These are phyloP conservation scores for Yamadazyma triangularis DNA, from an alignment of 1,139 yeast species.

Conservation along the genomic window DNA sequence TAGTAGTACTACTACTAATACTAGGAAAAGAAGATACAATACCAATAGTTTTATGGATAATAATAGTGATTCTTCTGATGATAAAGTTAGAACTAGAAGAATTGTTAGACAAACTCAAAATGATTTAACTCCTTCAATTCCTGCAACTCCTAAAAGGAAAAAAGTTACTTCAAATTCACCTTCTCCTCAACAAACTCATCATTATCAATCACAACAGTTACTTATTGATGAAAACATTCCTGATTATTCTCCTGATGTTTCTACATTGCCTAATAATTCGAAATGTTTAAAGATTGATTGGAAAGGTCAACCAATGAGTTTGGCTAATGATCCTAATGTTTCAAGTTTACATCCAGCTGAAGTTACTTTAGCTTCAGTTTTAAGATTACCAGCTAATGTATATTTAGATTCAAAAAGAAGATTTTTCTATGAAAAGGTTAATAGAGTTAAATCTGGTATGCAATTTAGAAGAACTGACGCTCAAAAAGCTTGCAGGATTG, in stretches of 20 bases:
- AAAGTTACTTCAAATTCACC: conserved; percentile 15
- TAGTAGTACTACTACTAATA: background rate
- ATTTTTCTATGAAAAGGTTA: conserved; percentile 82
- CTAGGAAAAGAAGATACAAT: conserved; percentile 26
- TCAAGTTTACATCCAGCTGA: conserved; percentile 86
- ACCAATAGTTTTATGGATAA: conserved; percentile 18
- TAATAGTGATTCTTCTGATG: conserved; percentile 30
- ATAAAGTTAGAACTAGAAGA: conserved; percentile 55
- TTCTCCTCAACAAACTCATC: conserved; percentile 15
- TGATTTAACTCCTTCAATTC: conserved; percentile 9
- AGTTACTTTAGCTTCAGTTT: conserved; percentile 77
- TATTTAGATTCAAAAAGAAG: conserved; percentile 91
- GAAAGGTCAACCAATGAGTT: conserved; percentile 98
- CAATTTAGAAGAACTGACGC: conserved; percentile 97
- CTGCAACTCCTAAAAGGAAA: conserved; percentile 33
- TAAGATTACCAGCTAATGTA: conserved; percentile 81
- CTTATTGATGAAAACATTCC: conserved; percentile 53
- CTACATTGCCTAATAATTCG: conserved; percentile 54
- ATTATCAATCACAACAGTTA: conserved; percentile 33
- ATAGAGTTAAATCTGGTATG: conserved; percentile 64
- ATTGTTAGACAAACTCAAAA: conserved; percentile 11
- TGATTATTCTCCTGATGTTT: conserved; percentile 75
- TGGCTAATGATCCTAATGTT: conserved; percentile 68
- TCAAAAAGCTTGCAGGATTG: conserved; percentile 95
- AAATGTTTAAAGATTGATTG: conserved; percentile 86